Evolutionary conservation across 352 stramenopile genomes (phyloP).

Genomic region (Phytophthora sp.): DNA sequence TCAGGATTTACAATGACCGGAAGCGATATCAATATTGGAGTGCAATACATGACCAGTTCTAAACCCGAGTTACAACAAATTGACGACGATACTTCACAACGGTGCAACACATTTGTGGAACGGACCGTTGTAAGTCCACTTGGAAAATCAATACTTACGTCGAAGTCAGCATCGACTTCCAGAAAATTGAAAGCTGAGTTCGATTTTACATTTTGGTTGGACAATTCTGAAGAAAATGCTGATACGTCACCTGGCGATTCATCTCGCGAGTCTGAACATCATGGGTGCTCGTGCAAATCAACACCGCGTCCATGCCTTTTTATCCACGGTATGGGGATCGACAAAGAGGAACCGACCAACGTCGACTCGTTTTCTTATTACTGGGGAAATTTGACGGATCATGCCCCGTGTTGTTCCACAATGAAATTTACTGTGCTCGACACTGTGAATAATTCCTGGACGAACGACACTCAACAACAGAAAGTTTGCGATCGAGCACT

Average conservation of each 20-base stretch:
- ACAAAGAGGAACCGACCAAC: not conserved
- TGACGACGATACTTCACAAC: no score
- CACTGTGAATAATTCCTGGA: constrained; percentile 12
- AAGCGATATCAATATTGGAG: not conserved
- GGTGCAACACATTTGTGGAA: not conserved
- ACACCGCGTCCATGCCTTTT: not conserved
- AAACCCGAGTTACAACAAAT: no score
- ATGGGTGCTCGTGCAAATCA: not conserved
- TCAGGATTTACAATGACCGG: not conserved
- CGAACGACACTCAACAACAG: constrained; percentile 15
- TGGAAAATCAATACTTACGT: not conserved
- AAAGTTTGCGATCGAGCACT: constrained; percentile 21
- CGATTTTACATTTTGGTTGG: not conserved
- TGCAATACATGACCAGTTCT: not conserved
- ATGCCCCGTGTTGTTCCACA: constrained; percentile 21
- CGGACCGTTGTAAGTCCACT: not conserved
- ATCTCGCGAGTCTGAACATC: not conserved
- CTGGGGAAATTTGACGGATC: constrained; percentile 25
- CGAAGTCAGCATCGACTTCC: not conserved
- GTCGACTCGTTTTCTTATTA: constrained; percentile 1
- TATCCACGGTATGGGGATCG: not conserved
- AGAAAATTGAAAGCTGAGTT: not conserved
- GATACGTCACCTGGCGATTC: not conserved
- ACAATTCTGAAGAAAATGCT: not conserved
- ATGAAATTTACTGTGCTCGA: constrained; percentile 21